phyloP scores from a whole-genome alignment of 164 flowering plant genomes.

The Vitis vinifera region DNA sequence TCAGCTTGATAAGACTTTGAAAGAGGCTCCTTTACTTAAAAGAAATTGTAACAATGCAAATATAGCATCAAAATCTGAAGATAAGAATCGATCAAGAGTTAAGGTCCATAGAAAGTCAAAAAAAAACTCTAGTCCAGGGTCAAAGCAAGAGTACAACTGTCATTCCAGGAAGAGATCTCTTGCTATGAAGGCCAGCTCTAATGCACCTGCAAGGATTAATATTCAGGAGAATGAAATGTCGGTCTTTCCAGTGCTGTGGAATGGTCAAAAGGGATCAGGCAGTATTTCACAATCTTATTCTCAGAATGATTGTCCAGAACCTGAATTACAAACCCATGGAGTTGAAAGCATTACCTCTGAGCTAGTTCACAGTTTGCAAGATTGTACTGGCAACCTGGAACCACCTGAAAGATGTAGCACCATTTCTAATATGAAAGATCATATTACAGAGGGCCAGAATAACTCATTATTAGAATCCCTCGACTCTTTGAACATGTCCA shows the following conservation, averaged over 20 bases:
- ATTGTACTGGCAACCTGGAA: slow-evolving; percentile 15
- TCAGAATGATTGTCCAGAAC: slow-evolving; percentile 8
- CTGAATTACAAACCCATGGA: slow-evolving; percentile 7
- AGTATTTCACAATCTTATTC: slow-evolving; percentile 15
- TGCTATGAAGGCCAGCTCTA: slow-evolving; percentile 20
- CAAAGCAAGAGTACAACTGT: slow-evolving; percentile 26
- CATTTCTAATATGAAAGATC: slow-evolving; percentile 10
- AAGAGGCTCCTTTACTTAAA: slow-evolving; percentile 22
- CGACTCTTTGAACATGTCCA: slow-evolving; percentile 14
- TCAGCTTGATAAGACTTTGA: slow-evolving; percentile 18
- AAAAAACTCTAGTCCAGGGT: slow-evolving; percentile 18
- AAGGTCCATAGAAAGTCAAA: slow-evolving; percentile 28
- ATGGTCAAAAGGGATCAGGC: slow-evolving; percentile 10
- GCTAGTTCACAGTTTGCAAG: slow-evolving; percentile 18
- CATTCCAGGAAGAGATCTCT: slow-evolving; percentile 24
- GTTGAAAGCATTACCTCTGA: slow-evolving; percentile 19
- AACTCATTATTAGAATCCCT: slow-evolving; percentile 11
- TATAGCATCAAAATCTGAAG: slow-evolving; percentile 24
- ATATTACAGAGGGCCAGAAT: slow-evolving; percentile 5
- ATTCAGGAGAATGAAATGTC: slow-evolving; percentile 18
- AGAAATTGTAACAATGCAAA: slow-evolving; percentile 17
- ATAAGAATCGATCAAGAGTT: slow-evolving; percentile 16
- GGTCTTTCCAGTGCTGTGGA: slow-evolving; percentile 13
- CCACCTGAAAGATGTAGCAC: slow-evolving; percentile 6
- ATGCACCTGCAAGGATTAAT: slow-evolving; percentile 14